Base-by-base conservation (phyloP, 2,329 filamentous ascomycete genomes). In the Fusarium drepaniforme region DNA sequence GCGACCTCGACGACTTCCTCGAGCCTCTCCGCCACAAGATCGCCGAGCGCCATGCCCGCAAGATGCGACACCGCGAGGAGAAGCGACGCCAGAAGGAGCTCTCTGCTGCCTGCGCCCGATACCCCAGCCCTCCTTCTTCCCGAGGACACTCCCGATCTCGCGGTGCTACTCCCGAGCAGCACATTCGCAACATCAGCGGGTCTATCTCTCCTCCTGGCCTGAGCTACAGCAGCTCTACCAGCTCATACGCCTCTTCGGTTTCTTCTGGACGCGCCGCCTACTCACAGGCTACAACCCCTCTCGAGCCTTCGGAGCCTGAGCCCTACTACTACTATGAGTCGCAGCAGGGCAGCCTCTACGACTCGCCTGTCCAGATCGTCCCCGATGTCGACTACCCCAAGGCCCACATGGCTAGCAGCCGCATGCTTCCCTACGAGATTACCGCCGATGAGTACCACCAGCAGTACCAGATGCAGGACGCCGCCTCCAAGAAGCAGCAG, bases 1-100 rank as follows among this genome's bases (percentile, higher is more conserved):
- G 88, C 76, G 94, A 98, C 83, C 89, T 98, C 46, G 95, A 98
- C 78, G 90, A 90, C 49, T 98, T 98, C 88, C 90, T 99, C 53
- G 92, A 92, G 38, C 96, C 96, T 33, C 94, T 98, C 80, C 93
- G 96, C 72, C 82, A 86, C 53, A 87, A 89, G 71, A 85, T 92
- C 65, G 83, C 86, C 72, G 86, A 86, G 56, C 85, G 87, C 80
- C 85, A 90, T 77, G 83, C 83, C 64, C 86, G 87, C 77, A 88
- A 87, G 82, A 82, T 87, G 78, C 84, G 86, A 74, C 85, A 88
- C 76, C 85, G 84, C 77, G 83, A 87, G 80, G 83, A 86, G 81
- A 85, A 86, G 80, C 79, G 80, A 66, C 81, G 82, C 67, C 84
- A 84, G 74, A 82, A 84, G 73, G 82, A 84, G 69, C 70, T 81